A percentile compares a stretch with the other conserved stretches of the same genome.
Evolutionary conservation across 129 eudicot species (phyloP).

Genomic region (Mikania micrantha): DNA sequence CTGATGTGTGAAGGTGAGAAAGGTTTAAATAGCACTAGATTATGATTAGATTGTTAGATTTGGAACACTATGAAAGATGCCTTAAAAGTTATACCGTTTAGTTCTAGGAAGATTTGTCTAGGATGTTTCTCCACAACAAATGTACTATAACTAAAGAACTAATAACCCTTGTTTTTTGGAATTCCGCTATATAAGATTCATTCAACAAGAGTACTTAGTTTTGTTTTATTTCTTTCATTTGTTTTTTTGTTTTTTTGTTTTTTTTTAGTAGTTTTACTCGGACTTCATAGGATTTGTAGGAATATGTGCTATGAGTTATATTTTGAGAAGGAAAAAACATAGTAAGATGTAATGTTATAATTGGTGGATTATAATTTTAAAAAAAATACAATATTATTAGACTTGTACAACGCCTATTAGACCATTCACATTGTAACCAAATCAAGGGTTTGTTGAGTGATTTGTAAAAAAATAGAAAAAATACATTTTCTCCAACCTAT

Average conservation of each 20-base stretch:
- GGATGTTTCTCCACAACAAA: slow-evolving; percentile 5
- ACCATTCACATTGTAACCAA: too few relatives aligned
- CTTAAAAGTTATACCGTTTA: not conserved
- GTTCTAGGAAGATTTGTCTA: not conserved
- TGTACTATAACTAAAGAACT: not conserved
- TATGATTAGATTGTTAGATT: not conserved
- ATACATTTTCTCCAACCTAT: too few relatives aligned
- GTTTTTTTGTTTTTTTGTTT: not conserved
- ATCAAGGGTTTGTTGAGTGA: too few relatives aligned
- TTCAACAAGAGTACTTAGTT: not conserved
- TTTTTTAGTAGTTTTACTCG: not conserved
- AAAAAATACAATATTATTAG: too few relatives aligned
- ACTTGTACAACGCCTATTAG: too few relatives aligned
- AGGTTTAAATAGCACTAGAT: not conserved
- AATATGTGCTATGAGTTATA: too few relatives aligned
- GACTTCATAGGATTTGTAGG: not conserved
- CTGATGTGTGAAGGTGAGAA: not conserved
- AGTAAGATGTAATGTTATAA: too few relatives aligned
- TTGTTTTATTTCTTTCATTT: not conserved
- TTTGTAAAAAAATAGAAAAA: too few relatives aligned
- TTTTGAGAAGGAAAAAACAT: too few relatives aligned
- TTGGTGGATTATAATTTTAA: too few relatives aligned
- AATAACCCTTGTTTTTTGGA: not conserved
- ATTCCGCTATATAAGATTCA: not conserved
- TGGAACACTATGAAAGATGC: not conserved